phyloP scores from a whole-genome alignment of 352 stramenopile species.

The Phytophthora pini region DNA sequence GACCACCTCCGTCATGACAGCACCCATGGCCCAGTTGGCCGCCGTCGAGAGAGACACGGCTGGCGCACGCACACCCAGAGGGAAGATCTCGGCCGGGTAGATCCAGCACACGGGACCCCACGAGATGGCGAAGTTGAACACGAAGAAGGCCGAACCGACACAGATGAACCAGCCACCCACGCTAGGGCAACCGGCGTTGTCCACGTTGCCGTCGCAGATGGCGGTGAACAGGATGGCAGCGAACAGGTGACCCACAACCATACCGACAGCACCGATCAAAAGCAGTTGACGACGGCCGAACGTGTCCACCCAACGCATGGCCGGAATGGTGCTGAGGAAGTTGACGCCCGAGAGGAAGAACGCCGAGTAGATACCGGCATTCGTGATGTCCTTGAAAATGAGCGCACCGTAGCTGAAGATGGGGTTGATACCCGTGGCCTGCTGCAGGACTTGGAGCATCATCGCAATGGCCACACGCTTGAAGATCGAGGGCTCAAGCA shows the following conservation, averaged over 20 bases:
- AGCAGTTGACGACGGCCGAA: conserved; percentile 46
- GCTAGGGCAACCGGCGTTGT: conserved; percentile 6
- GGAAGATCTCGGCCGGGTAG: not conserved
- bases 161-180: conserved; percentile 12
- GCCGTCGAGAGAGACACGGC: too few relatives aligned
- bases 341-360: conserved; percentile 34
- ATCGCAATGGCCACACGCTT: conserved; percentile 25
- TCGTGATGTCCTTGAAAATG: too few relatives aligned
- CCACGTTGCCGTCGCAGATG: conserved; percentile 44
- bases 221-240: conserved; percentile 42
- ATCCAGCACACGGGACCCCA: conserved; percentile 46
- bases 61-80: too few relatives aligned
- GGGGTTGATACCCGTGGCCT: conserved; percentile 36
- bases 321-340: conserved; percentile 43
- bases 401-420: conserved; percentile 20
- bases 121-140: conserved; percentile 8
- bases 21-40: too few relatives aligned
- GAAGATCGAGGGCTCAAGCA: conserved; percentile 29
- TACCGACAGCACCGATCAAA: conserved; percentile 47
- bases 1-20: too few relatives aligned
- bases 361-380: too few relatives aligned
- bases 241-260: conserved; percentile 52
- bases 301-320: conserved; percentile 47
- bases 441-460: conserved; percentile 18
- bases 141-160: conserved; percentile 4